Base-by-base conservation (phyloP, 106 monocot species). In the Phalaenopsis aphrodite region DNA sequence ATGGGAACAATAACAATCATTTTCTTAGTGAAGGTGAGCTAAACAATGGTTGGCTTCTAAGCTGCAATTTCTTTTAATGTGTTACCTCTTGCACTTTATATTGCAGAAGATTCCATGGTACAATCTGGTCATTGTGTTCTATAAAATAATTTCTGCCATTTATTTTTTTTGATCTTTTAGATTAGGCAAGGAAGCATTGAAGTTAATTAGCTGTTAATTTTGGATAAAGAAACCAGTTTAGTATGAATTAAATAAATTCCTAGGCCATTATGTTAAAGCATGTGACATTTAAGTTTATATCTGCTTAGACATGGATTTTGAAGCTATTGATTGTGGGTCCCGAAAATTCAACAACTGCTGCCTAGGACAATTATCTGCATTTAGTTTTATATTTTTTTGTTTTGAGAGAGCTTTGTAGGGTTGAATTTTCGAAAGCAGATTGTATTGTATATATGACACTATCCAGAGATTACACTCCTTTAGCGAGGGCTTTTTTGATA, bases 21-120 rank as follows among this genome's bases (percentile, higher is more conserved):
- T 71, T 89, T 82, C 52, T 79, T 38, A 75, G 64, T 81, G 84
- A 85, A 89, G 89, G 92, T 92, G 42, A 55, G 79, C 87, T 77
- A 66, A 30, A 79, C 58, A 69, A 74, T 74, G 42, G 41, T n/a
- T 42, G n/a, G 43, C 21, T 12, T 74, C 18, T 42, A 30, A 42
- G 9, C 43, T n/a, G 16, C 18, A 19, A 78, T 41, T n/a, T 58
- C 61, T 57, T 57, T 64, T 77, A 56, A 2, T 36, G 37, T 56
- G 18, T 77, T 19, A 1, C 19, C 42, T 65, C 39, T 12, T 14
- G 15, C 39, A 39, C 39, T 69, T 69, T 69, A 3, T 39, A 14
- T 69, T 69, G 23, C n/a, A 39, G 2, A 14, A 38, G 69, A 39
- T 69, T 69, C 38, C 38, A 1, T 14, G 12, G 69, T 15, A 39